A percentile compares a stretch with the other conserved stretches of the same genome.
These are phyloP conservation scores for Corymbia maculata DNA, from an alignment of 345 rosid genomes.

Conservation along the genomic window DNA sequence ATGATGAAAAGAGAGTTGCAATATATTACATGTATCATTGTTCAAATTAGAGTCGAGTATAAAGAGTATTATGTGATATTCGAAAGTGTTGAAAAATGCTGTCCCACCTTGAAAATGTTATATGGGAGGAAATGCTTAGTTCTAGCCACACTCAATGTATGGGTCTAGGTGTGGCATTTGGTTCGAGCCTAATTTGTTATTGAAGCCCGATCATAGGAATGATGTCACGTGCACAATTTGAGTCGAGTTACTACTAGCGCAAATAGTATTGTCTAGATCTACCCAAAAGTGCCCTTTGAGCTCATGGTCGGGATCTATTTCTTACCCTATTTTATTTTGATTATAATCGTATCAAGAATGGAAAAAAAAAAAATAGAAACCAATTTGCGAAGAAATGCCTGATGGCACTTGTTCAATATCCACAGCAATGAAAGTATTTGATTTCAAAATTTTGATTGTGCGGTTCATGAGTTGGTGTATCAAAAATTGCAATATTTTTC, in stretches of 20 bases:
- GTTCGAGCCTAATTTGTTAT: not conserved
- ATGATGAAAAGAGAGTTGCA: not conserved
- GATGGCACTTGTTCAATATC: not conserved
- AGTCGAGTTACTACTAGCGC: not conserved
- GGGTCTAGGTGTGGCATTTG: not conserved
- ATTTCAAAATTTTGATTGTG: not conserved
- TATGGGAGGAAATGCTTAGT: not conserved
- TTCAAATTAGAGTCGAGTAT: not conserved
- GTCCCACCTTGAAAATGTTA: not conserved
- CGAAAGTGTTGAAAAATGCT: not conserved
- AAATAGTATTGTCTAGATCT: not conserved
- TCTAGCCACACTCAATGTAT: rapidly evolving
- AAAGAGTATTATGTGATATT: not conserved
- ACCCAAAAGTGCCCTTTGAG: rapidly evolving
- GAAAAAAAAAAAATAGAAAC: not conserved
- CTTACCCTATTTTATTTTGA: not conserved
- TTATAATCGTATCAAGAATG: not conserved
- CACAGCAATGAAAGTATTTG: rapidly evolving
- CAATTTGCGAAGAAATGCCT: not conserved
- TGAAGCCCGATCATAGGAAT: not conserved
- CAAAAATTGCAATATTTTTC: no score
- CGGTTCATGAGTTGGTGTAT: no score
- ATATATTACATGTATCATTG: no score
- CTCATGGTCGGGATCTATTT: rapidly evolving
- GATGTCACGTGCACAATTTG: not conserved